Percentiles rank a stretch among this genome's conserved stretches.
These are phyloP conservation scores for Effrenium voratum DNA, from an alignment of 73 alveolate genomes.

Conservation along the genomic window DNA sequence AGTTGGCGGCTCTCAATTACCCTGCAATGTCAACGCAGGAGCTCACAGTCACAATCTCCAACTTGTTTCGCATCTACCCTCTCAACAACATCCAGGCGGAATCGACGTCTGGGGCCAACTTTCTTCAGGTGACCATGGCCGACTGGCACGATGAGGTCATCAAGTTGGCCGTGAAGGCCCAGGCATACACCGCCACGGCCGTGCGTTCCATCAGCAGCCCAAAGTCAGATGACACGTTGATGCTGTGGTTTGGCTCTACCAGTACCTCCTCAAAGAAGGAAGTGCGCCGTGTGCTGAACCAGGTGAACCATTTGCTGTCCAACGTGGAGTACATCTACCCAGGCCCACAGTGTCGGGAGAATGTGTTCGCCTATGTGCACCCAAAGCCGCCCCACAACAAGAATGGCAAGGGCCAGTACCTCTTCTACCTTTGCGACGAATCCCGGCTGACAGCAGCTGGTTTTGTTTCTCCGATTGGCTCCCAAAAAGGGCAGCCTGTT, in stretches of 20 bases:
- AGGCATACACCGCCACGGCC: constrained; percentile 85
- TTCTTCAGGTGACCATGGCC: background rate
- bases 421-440: constrained; percentile 61
- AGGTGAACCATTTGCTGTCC: constrained; percentile 82
- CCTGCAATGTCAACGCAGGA: background rate
- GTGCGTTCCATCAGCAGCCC: constrained; percentile 70
- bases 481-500: no score
- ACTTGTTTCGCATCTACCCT: constrained; percentile 81
- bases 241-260: constrained; percentile 51
- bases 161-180: constrained; percentile 61
- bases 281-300: constrained; percentile 56
- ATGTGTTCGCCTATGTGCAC: constrained; percentile 60
- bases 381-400: constrained; percentile 85
- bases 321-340: constrained; percentile 81
- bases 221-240: constrained; percentile 19
- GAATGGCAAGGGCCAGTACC: constrained; percentile 66
- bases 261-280: constrained; percentile 54
- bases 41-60: constrained; percentile 12
- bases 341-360: constrained; percentile 69
- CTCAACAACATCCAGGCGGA: constrained; percentile 69
- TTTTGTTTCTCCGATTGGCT: no score
- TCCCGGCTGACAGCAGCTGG: background rate
- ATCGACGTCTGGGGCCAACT: background rate
- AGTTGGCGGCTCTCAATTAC: background rate
- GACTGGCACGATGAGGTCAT: constrained; percentile 41